Evolutionary conservation across 768 basidiomycete genomes (phyloP), one percentile per base, ranked within the genome.

Genomic region (Cyathus striatus): DNA sequence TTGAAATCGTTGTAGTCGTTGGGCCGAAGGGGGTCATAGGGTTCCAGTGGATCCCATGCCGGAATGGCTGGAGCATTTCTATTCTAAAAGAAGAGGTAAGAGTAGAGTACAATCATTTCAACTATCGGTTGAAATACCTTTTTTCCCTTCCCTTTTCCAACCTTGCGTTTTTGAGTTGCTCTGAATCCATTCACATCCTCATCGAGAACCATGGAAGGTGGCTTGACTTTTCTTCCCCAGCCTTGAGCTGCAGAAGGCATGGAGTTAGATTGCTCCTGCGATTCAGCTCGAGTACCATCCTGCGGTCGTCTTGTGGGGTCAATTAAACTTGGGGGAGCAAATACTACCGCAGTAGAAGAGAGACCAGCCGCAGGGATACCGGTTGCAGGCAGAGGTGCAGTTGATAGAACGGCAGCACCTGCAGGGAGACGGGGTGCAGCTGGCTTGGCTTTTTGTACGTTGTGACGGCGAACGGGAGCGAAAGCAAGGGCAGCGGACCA

Each of bases 1-100:
- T 90, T 92, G 70, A 82, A 92, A 52, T 92, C 90, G 51, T 84
- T 82, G 63, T 92, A 91, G 51, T 93, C 90, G 46, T 92, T 92
- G 2, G 90, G 90, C 20, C 86, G 78, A 17, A 81, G 62, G 1
- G 89, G 86, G 49, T 93, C 90, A 57, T 93, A 93, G 22, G 65
- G 70, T 53, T 91, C 90, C 44, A 63, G 57, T 4, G 90, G 90
- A 61, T 92, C 88, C 90, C 90, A 90, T 2, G 78, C 61, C 2
- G 63, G 61, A 5, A 77, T 49, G 9, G 71, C 61, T 34, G 75
- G 75, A 0, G 69, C 61, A 53, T 78, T 74, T 49, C 83, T 84
- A 54, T 84, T 83, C 81, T 86, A 51, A 9, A 49, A 45, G 33
- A 21, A 18, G 42, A 23, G 23, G 23, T 22, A 42, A 25, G 48